These are phyloP conservation scores for Heterobasidion parviporum DNA, from an alignment of 1,284 basidiomycete species.

Conservation along the genomic window DNA sequence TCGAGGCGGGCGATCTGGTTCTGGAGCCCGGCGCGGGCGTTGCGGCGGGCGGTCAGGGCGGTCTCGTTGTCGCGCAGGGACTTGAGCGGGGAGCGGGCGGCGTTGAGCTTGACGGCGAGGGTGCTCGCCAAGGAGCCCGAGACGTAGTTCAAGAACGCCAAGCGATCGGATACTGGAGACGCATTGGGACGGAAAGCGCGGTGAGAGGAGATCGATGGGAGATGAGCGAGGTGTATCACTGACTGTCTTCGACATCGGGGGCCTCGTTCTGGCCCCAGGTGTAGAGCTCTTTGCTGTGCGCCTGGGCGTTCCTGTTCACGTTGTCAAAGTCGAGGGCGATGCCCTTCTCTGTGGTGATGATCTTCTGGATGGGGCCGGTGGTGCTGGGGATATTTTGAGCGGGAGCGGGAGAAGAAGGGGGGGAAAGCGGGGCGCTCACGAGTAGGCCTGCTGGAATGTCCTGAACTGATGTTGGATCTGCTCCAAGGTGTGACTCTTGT, in stretches of 20 bases:
- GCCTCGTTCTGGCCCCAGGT: conserved; percentile 68
- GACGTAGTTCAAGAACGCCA: conserved; percentile 72
- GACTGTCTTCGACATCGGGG: conserved; percentile 70
- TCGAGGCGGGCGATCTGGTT: conserved; percentile 58
- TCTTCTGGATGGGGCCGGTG: conserved; percentile 57
- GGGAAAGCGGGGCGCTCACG: conserved; percentile 29
- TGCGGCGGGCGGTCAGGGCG: conserved; percentile 49
- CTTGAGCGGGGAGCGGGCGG: conserved; percentile 58
- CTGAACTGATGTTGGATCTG: conserved; percentile 64
- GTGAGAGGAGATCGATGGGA: background rate
- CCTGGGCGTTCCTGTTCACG: conserved; percentile 53
- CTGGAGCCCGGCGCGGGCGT: conserved; percentile 45
- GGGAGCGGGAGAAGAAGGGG: background rate
- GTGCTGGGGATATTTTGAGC: conserved; percentile 25
- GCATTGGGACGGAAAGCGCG: background rate
- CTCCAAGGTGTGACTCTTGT: conserved; percentile 42
- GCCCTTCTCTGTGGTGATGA: conserved; percentile 71
- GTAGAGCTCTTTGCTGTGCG: conserved; percentile 74
- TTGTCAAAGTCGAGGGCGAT: conserved; percentile 64
- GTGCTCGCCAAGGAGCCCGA: conserved; percentile 55
- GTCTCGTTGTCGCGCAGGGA: conserved; percentile 62
- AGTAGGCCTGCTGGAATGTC: conserved; percentile 64
- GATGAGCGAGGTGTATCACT: conserved; percentile 9
- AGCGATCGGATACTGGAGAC: conserved; percentile 57
- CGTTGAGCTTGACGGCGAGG: conserved; percentile 52